Base-by-base conservation (phyloP, 345 rosid species). In the Gynandropsis gynandra region DNA sequence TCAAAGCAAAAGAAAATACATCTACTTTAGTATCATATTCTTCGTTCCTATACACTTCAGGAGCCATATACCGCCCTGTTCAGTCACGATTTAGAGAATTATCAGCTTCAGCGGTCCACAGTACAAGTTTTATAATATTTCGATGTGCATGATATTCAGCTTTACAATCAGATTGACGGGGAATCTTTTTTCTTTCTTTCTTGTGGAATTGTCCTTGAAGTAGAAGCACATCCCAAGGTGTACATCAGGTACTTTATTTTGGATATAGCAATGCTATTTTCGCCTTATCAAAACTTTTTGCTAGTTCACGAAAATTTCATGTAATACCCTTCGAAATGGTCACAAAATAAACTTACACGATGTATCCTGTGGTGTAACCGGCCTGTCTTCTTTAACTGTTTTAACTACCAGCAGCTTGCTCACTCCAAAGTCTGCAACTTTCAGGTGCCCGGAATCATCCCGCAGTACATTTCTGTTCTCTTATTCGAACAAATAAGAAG, bases 21-120 rank as follows among this genome's bases (percentile, higher is more conserved):
- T 85, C 90, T 50, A 73, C 95, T 74, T 78, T 85, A 52, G 87
- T 82, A 42, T 69, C 95, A 66, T 82, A 82, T 61, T 78, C 95
- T 75, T 85, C 87, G 56, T 73, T 82, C 59, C 68, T 82, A 58
- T 65, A 82, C 32, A 85, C 87, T 70, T 82, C 95, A 41, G 90
- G 90, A 56, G 90, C 95, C 72, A 75, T 85, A 61, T 85, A 85
- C 42, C 90, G 63, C 77, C 83, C 95, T 82, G 72, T 42, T 42
- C 40, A 48, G 7, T 29, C 57, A 27, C 29, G 5, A 24, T 1
- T 0, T 13, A 15, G 24, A 12, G 33, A 44, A 47, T 21, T 54
- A 58, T 47, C 18, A 59, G 13, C 54, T 50, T 49, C 10, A 36
- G 29, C 18, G 45, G 43, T 51, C 49, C 31, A 20, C 31, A 58